Base-by-base conservation (phyloP, 495 filamentous ascomycete genomes). In the Podospora anserina region DNA sequence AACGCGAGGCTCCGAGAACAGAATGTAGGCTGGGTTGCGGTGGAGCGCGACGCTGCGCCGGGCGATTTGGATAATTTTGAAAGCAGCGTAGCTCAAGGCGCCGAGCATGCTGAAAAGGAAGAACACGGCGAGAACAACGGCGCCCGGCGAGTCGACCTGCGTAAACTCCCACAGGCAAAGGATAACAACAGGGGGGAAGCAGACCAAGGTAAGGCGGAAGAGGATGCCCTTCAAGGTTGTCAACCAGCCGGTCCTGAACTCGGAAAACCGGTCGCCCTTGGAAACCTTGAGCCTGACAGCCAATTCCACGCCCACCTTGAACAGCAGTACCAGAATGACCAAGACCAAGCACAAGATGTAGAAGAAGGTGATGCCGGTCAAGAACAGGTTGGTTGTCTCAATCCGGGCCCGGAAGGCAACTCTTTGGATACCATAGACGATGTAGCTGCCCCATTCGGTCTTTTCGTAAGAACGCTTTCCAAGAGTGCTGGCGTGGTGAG, bases 81-180 rank as follows among this genome's bases (percentile, higher is more conserved):
- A 88, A 2, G 92, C 87, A 23, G 93, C 95, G 91, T 92, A 99
- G 56, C 80, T 87, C n/a, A 99, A 84, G 20, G 93, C 92, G 44
- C 81, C 80, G 13, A 90, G 80, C 86, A 97, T 89, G 27, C 92
- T 89, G 63, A 97, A 81, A 73, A 98, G 84, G 84, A 96, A 97
- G 78, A 96, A 92, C 55, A 95, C 85, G 56, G 94, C 95, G 53
- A 98, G 81, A 9, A 96, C 90, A 20, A 97, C 86, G 74, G 96
- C 93, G 34, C 91, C 95, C 1, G 90, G 83, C 0, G 95, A 98
- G 77, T 99, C 94, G 61, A 86, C 83, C 64, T 87, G 83, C 1
- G 93, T 97, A 53, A 97, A 87, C 74, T 99, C 95, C 95, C 95
- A 99, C 68, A 97, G 84, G 77, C 93, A 97, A 27, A 98, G 86